Base-by-base conservation (phyloP, 2,329 filamentous ascomycete genomes). In the Diaporthe nobilis region DNA sequence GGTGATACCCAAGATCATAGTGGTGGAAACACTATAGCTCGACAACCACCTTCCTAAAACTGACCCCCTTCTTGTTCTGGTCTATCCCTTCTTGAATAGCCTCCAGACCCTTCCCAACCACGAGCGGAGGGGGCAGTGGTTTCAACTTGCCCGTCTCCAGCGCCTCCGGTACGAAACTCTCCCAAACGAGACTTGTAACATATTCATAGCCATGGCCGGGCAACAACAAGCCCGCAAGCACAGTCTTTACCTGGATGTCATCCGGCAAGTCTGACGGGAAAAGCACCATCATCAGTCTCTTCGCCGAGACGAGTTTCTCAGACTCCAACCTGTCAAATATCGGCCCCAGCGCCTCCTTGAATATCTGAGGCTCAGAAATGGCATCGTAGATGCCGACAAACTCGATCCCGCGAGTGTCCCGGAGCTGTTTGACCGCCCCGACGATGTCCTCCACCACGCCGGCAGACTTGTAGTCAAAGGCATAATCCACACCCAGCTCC, bases 381-480 rank as follows among this genome's bases (percentile, higher is more conserved):
- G 63, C 47, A 13, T 77, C 77, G 20, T 65, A 74, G 0, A 75
- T 60, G 4, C 71, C 71, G 5, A 17, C 65, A 25, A 78, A 73
- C 42, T 75, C 73, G 13, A 53, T 1, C 1, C 55, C 65, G 0
- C 15, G 9, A 3, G 20, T 37, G 4, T 10, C 15, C 7, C 53
- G 44, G 20, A 67, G 70, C 15, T 71, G 1, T 4, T 61, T 55
- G 10, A 74, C 58, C 22, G 73, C 49, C 1, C 12, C 44, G 3
- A 72, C 39, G 10, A 78, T 72, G 37, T 77, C 70, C 12, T 72
- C 63, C 7, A 71, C 75, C 4, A 55, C 72, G 2, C 20, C 51
- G 17, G 47, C 15, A 2, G 75, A 75, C 7, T 51, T 53, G n/a
- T 78, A 77, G 67, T 78, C 77, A n/a, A 77, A 65, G 1, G 60